Conservation (phyloP, 805 yeast species). For the Pichia pseudocactophila region DNA sequence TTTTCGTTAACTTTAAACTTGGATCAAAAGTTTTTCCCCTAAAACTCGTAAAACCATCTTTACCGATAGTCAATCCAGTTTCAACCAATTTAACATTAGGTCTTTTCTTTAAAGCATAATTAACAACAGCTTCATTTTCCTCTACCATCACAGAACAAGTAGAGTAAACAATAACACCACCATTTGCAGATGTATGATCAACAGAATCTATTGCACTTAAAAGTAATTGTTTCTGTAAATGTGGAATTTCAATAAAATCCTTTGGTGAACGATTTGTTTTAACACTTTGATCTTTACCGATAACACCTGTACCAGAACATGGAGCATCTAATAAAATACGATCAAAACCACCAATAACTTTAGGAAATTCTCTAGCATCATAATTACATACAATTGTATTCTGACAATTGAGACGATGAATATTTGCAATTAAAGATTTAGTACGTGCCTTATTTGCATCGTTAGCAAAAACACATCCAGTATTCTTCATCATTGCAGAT, state of each 20-base stretch:
- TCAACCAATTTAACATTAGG: conserved; percentile 94
- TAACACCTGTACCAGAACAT: conserved; percentile 99
- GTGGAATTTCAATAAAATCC: conserved; percentile 95
- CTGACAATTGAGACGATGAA: conserved; percentile 93
- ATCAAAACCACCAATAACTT: conserved; percentile 97
- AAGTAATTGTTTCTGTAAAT: conserved; percentile 86
- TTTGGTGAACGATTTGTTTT: conserved; percentile 90
- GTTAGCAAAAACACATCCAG: conserved; percentile 95
- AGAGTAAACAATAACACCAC: conserved; percentile 92
- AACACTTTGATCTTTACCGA: conserved; percentile 93
- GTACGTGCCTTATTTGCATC: conserved; percentile 96
- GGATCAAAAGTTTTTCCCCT: conserved; percentile 88
- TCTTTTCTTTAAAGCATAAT: conserved; percentile 90
- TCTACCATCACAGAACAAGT: conserved; percentile 98
- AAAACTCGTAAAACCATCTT: conserved; percentile 87
- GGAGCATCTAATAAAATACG: conserved; percentile 95
- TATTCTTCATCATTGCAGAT: conserved; percentile 94
- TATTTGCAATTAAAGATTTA: conserved; percentile 91
- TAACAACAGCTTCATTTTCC: conserved; percentile 98
- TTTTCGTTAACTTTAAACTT: conserved; percentile 69
- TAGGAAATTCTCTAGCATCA: conserved; percentile 97
- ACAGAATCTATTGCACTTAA: conserved; percentile 96
- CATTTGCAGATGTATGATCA: conserved; percentile 84
- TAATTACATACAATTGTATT: conserved; percentile 95
- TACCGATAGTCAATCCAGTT: conserved; percentile 86